Percentiles rank a stretch among this genome's conserved stretches.
These are phyloP conservation scores for Onygena corvina DNA, from an alignment of 2,329 filamentous ascomycete species.

Conservation along the genomic window DNA sequence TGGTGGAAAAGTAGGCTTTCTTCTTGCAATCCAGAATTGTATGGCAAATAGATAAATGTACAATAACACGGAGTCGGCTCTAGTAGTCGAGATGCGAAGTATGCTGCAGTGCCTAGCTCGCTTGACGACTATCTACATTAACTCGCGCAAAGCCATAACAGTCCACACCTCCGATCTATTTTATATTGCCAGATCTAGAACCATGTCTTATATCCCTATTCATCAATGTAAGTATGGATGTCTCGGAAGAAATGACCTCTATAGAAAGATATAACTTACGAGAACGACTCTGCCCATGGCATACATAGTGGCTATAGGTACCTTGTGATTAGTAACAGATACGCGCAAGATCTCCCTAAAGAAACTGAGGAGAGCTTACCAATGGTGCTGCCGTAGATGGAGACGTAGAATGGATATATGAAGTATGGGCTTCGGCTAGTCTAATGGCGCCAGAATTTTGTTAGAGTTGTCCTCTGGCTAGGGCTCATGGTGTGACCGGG, in stretches of 20 bases:
- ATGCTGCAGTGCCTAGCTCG: not conserved
- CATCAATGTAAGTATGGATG: slow-evolving; percentile 10
- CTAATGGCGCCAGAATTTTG: slow-evolving; percentile 22
- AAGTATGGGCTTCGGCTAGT: slow-evolving; percentile 45
- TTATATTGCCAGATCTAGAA: slow-evolving; percentile 21
- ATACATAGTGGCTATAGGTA: slow-evolving; percentile 26
- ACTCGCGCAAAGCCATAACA: not conserved
- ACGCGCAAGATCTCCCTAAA: not conserved
- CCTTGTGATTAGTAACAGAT: not conserved
- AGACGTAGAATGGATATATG: slow-evolving; percentile 49
- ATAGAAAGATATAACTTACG: slow-evolving; percentile 22
- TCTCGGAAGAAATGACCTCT: not conserved
- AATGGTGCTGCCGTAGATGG: slow-evolving; percentile 38
- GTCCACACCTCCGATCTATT: not conserved
- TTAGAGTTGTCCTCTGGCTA: not conserved
- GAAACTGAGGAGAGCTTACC: slow-evolving; percentile 29
- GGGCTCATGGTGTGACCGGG: not conserved
- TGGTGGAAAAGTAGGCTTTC: not conserved
- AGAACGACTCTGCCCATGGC: slow-evolving; percentile 36
- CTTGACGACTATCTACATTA: not conserved
- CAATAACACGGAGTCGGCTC: not conserved
- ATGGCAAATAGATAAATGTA: slow-evolving; percentile 1
- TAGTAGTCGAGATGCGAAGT: not conserved
- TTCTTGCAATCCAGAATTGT: not conserved
- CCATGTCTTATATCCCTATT: slow-evolving; percentile 54